Base-by-base conservation (phyloP, 2,329 filamentous ascomycete genomes). In the Hymenoscyphus salicellus region DNA sequence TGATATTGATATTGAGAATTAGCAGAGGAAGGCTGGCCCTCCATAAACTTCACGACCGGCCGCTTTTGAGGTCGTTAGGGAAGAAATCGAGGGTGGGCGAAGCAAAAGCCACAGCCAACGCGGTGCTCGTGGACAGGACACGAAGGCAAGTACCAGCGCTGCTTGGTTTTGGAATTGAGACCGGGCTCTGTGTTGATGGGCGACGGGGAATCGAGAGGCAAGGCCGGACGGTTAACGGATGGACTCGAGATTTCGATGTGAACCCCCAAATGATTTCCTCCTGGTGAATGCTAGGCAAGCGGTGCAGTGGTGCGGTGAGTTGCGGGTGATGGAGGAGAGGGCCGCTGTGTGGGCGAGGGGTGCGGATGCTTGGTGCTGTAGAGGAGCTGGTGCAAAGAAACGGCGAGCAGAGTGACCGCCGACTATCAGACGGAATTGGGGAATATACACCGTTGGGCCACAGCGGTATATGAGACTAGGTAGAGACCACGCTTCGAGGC, bases 1-100 rank as follows among this genome's bases (percentile, higher is more conserved):
- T 74, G 73, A 71, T 77, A 76, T 72, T 72, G 71, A 77, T 76
- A 72, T 65, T 75, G 72, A 68, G 72, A 72, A 71, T 73, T 70
- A 66, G 65, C 67, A 64, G 72, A 64, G 46, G 67, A 64, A 61
- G 72, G 66, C 72, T 72, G 73, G 69, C 70, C 71, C 73, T 77
- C 74, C 74, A 77, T 77, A 70, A 73, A 76, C 66, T 69, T 67
- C 70, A 72, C 71, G 66, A 69, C 61, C 65, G 41, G 57, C 62
- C 49, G 56, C 59, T 63, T 68, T 71, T 64, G 69, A 69, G 66
- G 43, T 56, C 57, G 65, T 66, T 33, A 17, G 20, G 56, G 61
- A 52, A 60, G 46, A 16, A 36, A 56, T 41, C 52, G 32, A 59
- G 49, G 60, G 23, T 58, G 38, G 52, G 58, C 63, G 49, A 38